Evolutionary conservation across 257 asterid genomes (phyloP).

Genomic region (Echites panduratus): DNA sequence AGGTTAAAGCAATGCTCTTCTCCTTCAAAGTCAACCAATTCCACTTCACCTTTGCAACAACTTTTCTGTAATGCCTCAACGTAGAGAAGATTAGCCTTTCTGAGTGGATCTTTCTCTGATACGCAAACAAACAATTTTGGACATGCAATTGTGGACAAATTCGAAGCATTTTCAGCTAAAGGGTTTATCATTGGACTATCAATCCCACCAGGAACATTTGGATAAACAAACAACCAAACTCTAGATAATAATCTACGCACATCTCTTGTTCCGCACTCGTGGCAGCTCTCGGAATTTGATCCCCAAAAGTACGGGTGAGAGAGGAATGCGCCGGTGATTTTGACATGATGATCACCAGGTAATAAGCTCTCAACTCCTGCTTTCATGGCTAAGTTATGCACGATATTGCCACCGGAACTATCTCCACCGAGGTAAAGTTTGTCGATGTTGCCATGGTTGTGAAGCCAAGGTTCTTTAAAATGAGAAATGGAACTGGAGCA

Average conservation of each 20-base stretch:
- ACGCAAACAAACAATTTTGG: conserved; percentile 3
- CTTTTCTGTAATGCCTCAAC: conserved; percentile 9
- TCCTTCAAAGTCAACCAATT: too few relatives aligned
- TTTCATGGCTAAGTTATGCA: conserved; percentile 13
- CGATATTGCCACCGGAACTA: conserved; percentile 35
- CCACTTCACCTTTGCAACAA: conserved; percentile 9
- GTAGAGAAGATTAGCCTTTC: background rate
- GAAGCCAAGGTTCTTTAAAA: conserved; percentile 25
- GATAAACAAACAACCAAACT: conserved; percentile 5
- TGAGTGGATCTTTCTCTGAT: conserved; percentile 15
- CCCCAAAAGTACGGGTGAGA: conserved; percentile 33
- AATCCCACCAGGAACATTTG: conserved; percentile 18
- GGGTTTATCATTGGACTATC: conserved; percentile 29
- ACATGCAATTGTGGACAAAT: conserved; percentile 8
- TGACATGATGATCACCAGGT: conserved; percentile 23
- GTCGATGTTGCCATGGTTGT: conserved; percentile 31
- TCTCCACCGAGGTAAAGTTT: conserved; percentile 32
- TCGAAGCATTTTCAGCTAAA: conserved; percentile 12
- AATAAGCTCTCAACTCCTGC: conserved; percentile 15
- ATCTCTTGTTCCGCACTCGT: too few relatives aligned
- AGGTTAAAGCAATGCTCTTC: too few relatives aligned
- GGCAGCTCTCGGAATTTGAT: conserved; percentile 9
- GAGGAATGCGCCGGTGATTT: conserved; percentile 29
- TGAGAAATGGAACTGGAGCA: background rate
- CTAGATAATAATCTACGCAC: background rate